A percentile compares a stretch with the other conserved stretches of the same genome.
phyloP scores from a whole-genome alignment of 2,329 filamentous ascomycete species.

The Colletotrichum nymphaeae region DNA sequence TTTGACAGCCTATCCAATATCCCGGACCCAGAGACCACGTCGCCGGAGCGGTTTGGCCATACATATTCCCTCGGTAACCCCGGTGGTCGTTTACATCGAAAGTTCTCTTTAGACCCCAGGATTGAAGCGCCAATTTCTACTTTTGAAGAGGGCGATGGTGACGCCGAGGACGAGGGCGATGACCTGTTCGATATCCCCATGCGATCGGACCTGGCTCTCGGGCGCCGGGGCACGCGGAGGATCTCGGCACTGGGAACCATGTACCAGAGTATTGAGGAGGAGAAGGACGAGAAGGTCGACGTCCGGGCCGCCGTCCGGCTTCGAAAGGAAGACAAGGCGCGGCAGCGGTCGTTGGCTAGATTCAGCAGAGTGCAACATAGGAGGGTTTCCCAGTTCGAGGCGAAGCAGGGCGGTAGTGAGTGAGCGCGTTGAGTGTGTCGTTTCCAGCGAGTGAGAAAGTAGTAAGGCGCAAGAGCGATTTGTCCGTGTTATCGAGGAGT shows the following conservation, averaged over 20 bases:
- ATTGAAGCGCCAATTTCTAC: conserved; percentile 1
- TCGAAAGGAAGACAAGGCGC: conserved; percentile 46
- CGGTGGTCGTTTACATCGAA: neutral
- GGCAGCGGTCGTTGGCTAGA: conserved; percentile 37
- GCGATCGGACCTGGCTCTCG: conserved; percentile 24
- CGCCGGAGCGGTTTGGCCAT: neutral
- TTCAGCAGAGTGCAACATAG: neutral
- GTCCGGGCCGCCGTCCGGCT: conserved; percentile 43
- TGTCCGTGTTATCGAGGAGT: neutral
- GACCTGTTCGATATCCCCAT: conserved; percentile 7
- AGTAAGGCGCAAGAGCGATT: neutral
- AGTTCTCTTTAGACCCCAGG: conserved; percentile 10
- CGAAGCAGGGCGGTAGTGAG: neutral
- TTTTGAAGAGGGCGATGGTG: conserved; percentile 15
- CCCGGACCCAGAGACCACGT: conserved; percentile 11
- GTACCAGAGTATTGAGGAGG: conserved; percentile 32
- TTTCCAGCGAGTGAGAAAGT: neutral
- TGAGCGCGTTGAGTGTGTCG: neutral
- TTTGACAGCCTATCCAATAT: conserved; percentile 37
- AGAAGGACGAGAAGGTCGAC: conserved; percentile 40
- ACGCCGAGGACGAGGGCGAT: conserved; percentile 9
- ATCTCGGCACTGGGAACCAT: conserved; percentile 35
- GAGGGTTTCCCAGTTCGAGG: neutral
- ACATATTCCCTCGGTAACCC: conserved; percentile 11
- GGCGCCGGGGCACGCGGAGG: conserved; percentile 28